Base-by-base conservation (phyloP, 192 early-diverging fungal species). In the Lobosporangium transversale region DNA sequence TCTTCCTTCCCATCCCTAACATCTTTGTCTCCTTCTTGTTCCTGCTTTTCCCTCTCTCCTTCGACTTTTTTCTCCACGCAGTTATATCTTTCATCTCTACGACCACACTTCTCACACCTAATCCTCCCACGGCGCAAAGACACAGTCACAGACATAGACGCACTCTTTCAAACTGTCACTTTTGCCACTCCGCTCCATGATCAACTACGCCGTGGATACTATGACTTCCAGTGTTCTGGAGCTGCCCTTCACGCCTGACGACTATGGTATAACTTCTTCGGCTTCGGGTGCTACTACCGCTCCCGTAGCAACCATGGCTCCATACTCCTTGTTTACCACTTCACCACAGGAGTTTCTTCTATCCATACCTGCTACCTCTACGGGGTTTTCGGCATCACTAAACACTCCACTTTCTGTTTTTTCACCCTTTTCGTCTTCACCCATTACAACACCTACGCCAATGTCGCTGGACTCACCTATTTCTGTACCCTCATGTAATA, bases 231-330 rank as follows among this genome's bases (percentile, higher is more conserved):
- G 37, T 45, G 54, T 66, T 27, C 62, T 74, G 21, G 70, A 58
- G 44, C 64, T 74, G 70, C 62, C 70, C 24, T 74, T 74, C 62
- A 47, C 60, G 20, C 58, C 69, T 21, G 61, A 71, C 1, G 69
- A 71, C 54, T 71, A 50, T 32, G 33, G 56, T 33, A 59, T 66
- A 49, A 48, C 62, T 15, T 43, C 32, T 15, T 56, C 44, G 29
- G 8, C 56, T 35, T 24, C 66, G 1, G 26, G 44, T 27, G 35
- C 56, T 32, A 58, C 47, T 10, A 20, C 15, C 30, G n/a, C 48
- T 4, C 6, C 23, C 18, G 30, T 23, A 27, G 17, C 33, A n/a
- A n/a, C n/a, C n/a, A n/a, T n/a, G 11, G 20, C 51, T 18, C 23
- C 42, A 7, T 62, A 64, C 30, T 52, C 69, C 1, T 30, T 73